Percentiles rank a stretch among this genome's conserved stretches.
Conservation (phyloP, 345 rosid genomes). For the Alliaria petiolata region DNA sequence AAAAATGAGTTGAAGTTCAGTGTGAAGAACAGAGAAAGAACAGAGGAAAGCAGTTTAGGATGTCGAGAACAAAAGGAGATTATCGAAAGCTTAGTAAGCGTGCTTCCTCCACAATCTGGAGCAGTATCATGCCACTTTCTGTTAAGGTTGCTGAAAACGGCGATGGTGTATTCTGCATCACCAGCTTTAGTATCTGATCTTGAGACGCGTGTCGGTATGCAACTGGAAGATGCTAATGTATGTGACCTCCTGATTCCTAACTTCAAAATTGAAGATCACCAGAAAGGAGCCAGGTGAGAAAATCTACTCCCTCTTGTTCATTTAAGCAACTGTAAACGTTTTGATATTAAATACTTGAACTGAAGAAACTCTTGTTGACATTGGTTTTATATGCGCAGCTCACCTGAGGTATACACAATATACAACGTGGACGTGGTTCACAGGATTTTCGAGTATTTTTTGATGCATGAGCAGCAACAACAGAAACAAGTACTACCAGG, state of each 20-base stretch:
- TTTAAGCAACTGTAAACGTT: not conserved
- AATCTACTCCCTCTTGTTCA: not conserved
- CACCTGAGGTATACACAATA: slow-evolving; percentile 48
- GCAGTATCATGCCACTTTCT: slow-evolving; percentile 68
- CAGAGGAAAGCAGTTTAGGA: slow-evolving; percentile 37
- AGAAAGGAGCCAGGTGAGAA: slow-evolving; percentile 44
- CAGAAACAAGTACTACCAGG: slow-evolving; percentile 48
- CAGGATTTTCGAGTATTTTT: slow-evolving; percentile 67
- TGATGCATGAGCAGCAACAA: slow-evolving; percentile 76
- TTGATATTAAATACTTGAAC: not conserved
- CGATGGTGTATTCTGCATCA: slow-evolving; percentile 63
- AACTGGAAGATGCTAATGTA: slow-evolving; percentile 60
- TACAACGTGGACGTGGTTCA: slow-evolving; percentile 63
- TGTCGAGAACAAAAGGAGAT: slow-evolving; percentile 52
- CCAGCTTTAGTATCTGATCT: slow-evolving; percentile 76
- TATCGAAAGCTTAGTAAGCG: slow-evolving; percentile 67
- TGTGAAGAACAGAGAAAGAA: slow-evolving; percentile 33
- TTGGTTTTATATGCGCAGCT: slow-evolving; percentile 35
- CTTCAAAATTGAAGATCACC: slow-evolving; percentile 53
- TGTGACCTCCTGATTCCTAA: slow-evolving; percentile 78
- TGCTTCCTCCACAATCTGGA: slow-evolving; percentile 59
- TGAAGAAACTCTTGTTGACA: too few relatives aligned
- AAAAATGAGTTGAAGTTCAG: slow-evolving; percentile 63
- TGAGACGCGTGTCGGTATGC: slow-evolving; percentile 63
- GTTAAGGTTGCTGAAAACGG: slow-evolving; percentile 67